Conservation (phyloP, 495 filamentous ascomycete species). For the Trichoderma erinaceum region DNA sequence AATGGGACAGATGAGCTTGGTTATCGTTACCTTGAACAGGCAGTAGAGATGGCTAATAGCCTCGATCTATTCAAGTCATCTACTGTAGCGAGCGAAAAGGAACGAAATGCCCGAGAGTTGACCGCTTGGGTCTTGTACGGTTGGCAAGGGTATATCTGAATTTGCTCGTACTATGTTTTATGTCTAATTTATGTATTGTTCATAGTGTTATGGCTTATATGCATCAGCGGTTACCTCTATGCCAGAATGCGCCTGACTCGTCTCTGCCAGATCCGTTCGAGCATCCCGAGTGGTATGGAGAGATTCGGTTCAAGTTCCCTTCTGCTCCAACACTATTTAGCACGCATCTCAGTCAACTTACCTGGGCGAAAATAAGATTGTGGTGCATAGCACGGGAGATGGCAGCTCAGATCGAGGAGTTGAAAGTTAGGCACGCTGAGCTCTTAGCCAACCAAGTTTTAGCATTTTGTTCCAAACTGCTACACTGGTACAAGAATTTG, state of each 20-base stretch:
- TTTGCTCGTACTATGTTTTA: not conserved
- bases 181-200: conserved; percentile 16
- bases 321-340: conserved; percentile 16
- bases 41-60: conserved; percentile 31
- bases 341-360: not conserved
- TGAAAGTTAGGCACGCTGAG: too few relatives aligned
- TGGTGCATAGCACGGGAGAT: too few relatives aligned
- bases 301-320: conserved; percentile 31
- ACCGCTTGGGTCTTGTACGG: conserved; percentile 34
- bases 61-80: conserved; percentile 25
- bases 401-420: too few relatives aligned
- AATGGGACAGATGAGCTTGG: conserved; percentile 35
- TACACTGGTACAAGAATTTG: too few relatives aligned
- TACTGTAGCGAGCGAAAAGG: conserved; percentile 7
- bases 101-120: conserved; percentile 25
- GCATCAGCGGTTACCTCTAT: conserved; percentile 24
- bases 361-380: not conserved
- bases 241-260: conserved; percentile 22
- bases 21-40: conserved; percentile 28
- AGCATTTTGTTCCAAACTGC: too few relatives aligned
- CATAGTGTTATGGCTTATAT: conserved; percentile 26
- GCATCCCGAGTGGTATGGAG: conserved; percentile 32
- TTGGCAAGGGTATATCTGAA: conserved; percentile 32
- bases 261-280: conserved; percentile 28
- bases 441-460: too few relatives aligned